Evolutionary conservation across 106 monocot genomes (phyloP).

Genomic region (Acanthochlamys bracteata): DNA sequence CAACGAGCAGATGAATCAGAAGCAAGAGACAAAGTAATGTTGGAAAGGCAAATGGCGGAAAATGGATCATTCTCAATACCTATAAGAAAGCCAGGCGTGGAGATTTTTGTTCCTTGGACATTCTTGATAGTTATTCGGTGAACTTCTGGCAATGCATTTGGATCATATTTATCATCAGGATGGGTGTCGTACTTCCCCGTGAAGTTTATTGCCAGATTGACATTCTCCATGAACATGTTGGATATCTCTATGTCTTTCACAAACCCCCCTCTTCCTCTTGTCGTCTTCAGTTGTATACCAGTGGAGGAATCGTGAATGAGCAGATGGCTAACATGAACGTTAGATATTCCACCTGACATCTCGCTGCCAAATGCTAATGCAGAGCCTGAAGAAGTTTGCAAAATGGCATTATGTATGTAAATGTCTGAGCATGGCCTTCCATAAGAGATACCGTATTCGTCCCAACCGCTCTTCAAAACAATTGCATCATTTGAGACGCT

Average conservation of each 20-base stretch:
- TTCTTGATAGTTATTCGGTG: slow-evolving; percentile 53
- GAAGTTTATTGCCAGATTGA: slow-evolving; percentile 46
- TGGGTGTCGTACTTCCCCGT: slow-evolving; percentile 48
- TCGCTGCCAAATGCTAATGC: slow-evolving; percentile 81
- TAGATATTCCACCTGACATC: slow-evolving; percentile 85
- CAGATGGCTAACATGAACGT: slow-evolving; percentile 35
- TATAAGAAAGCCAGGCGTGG: slow-evolving; percentile 42
- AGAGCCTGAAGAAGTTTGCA: slow-evolving; percentile 43
- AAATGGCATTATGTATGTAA: slow-evolving; percentile 39
- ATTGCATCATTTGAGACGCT: slow-evolving; percentile 64
- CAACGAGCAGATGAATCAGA: slow-evolving; percentile 35
- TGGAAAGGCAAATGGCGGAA: slow-evolving; percentile 61
- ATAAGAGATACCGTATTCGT: slow-evolving; percentile 65
- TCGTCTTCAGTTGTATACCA: slow-evolving; percentile 63
- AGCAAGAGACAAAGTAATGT: slow-evolving; percentile 31
- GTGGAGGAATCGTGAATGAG: slow-evolving; percentile 36
- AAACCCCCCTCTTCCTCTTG: slow-evolving; percentile 64
- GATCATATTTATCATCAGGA: slow-evolving; percentile 54
- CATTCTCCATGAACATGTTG: slow-evolving; percentile 43
- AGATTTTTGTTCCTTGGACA: slow-evolving; percentile 40
- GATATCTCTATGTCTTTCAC: slow-evolving; percentile 52
- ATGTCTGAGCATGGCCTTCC: slow-evolving; percentile 42
- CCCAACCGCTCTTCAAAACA: slow-evolving; percentile 87
- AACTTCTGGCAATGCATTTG: slow-evolving; percentile 40
- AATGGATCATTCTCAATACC: slow-evolving; percentile 59